Base-by-base conservation (phyloP, 2,329 filamentous ascomycete genomes). In the Emmonsiellopsis sp. region DNA sequence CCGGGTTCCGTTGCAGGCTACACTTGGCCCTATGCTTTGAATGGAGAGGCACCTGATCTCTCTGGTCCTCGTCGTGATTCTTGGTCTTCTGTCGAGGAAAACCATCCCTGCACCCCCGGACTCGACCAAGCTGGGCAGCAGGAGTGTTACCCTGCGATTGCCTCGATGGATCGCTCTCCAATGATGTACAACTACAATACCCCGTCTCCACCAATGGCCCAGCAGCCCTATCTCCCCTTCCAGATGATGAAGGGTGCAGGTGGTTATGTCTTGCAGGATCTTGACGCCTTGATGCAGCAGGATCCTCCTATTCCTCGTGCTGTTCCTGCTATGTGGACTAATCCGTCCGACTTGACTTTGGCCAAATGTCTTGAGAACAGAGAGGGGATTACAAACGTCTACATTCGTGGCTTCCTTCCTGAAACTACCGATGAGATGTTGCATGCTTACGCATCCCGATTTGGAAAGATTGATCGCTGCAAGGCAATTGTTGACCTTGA, bases 401-500 rank as follows among this genome's bases (percentile, higher is more conserved):
- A 98, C 76, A 96, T 98, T 59, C 89, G 93, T 57, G 94, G 94
- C 15, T 85, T 98, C 58, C 87, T 95, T 59, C 92, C 93, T 0
- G 92, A 94, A 63, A 98, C 92, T 0, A 93, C 94, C 48, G 93
- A 98, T 65, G 87, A 94, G 49, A 85, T 94, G 67, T 77, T 98
- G 15, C 81, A 87, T 62, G 78, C 79, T 43, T 97, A 93, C 73
- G 86, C 92, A 43, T 79, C 82, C 61, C 87, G 92, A 50, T 98
- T 97, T 66, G 94, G 93, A 42, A 84, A 86, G 56, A 93, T 98
- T 54, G 89, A 95, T 73, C 95, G 91, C 60, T 96, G 90, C 65
- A 98, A 98, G 78, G 93, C 94, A 11, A 98, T 98, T 73, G 95
- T 98, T 65, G 94, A 98, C 73, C 86, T 91, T 51, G 85, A 87